phyloP scores from a whole-genome alignment of 345 rosid genomes.

The Turnera subulata region DNA sequence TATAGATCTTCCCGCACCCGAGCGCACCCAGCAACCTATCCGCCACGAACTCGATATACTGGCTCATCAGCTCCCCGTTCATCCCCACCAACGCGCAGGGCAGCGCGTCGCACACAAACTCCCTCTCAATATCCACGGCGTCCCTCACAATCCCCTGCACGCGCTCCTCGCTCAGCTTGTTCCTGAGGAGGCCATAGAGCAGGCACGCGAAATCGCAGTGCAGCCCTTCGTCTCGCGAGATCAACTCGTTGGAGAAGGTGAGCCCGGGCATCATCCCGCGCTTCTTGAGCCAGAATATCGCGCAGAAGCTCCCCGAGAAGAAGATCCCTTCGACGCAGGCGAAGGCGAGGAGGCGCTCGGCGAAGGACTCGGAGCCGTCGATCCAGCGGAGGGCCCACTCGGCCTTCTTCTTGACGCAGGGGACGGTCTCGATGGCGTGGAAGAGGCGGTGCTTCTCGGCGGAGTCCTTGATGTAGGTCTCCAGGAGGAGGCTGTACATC shows the following conservation, averaged over 20 bases:
- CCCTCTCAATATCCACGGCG: slow-evolving; percentile 84
- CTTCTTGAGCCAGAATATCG: slow-evolving; percentile 90
- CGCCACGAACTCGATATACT: too few relatives aligned
- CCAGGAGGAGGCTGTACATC: slow-evolving; percentile 90
- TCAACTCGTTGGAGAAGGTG: slow-evolving; percentile 89
- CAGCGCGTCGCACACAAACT: slow-evolving; percentile 89
- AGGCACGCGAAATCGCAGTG: slow-evolving; percentile 95
- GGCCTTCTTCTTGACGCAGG: slow-evolving; percentile 71
- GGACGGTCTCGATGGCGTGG: slow-evolving; percentile 70
- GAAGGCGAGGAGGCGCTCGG: slow-evolving; percentile 71
- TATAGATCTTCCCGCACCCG: slow-evolving; percentile 38
- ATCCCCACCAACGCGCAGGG: slow-evolving; percentile 90
- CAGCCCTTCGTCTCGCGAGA: slow-evolving; percentile 91
- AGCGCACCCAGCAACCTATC: too few relatives aligned
- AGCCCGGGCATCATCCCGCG: slow-evolving; percentile 89
- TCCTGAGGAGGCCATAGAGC: slow-evolving; percentile 47
- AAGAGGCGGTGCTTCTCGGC: slow-evolving; percentile 54
- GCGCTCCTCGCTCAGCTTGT: slow-evolving; percentile 60
- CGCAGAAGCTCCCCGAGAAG: slow-evolving; percentile 89
- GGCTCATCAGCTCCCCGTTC: slow-evolving; percentile 71
- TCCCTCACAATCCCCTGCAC: slow-evolving; percentile 68
- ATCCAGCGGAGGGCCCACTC: slow-evolving; percentile 83
- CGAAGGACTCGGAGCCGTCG: slow-evolving; percentile 70
- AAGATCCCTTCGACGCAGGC: slow-evolving; percentile 97
- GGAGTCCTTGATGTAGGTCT: slow-evolving; percentile 82